Conservation (phyloP, 192 early-diverging fungal genomes). For the Bifiguratus adelaidae region DNA sequence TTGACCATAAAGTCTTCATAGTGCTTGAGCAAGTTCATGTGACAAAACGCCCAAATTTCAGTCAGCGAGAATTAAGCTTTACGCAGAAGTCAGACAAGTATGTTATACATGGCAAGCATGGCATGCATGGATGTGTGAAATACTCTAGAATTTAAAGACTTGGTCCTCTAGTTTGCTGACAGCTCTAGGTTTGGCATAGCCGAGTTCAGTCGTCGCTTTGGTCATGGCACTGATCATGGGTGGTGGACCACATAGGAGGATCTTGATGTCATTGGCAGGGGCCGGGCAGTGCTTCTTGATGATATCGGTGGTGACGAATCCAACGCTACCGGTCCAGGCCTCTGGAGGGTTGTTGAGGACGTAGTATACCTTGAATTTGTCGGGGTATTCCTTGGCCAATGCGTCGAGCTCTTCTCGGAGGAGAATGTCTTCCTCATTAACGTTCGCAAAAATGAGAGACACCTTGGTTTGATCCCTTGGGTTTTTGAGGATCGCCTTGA, state of each 20-base stretch:
- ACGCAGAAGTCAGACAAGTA: too few species aligned
- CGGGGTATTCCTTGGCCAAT: conserved; percentile 53
- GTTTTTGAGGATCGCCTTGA: conserved; percentile 76
- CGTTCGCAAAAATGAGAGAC: conserved; percentile 89
- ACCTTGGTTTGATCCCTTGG: conserved; percentile 80
- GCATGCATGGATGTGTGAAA: too few species aligned
- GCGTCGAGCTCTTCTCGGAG: conserved; percentile 73
- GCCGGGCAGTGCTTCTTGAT: conserved; percentile 59
- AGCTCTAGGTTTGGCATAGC: conserved; percentile 64
- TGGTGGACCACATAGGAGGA: conserved; percentile 84
- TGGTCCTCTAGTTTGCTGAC: conserved; percentile 78
- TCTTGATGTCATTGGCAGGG: conserved; percentile 72
- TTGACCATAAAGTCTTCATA: conserved; percentile 79
- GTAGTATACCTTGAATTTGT: conserved; percentile 72
- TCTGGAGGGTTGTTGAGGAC: conserved; percentile 72
- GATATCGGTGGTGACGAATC: conserved; percentile 82
- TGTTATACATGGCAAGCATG: too few species aligned
- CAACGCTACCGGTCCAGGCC: conserved; percentile 74
- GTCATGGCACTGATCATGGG: conserved; percentile 85
- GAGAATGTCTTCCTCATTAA: conserved; percentile 80
- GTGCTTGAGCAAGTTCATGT: conserved; percentile 49
- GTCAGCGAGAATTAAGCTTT: too few species aligned
- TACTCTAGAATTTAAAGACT: conserved; percentile 87
- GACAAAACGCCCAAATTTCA: too few species aligned
- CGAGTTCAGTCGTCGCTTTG: conserved; percentile 54